These are phyloP conservation scores for Alternaria brassicae DNA, from an alignment of 2,329 filamentous ascomycete genomes.

Conservation along the genomic window DNA sequence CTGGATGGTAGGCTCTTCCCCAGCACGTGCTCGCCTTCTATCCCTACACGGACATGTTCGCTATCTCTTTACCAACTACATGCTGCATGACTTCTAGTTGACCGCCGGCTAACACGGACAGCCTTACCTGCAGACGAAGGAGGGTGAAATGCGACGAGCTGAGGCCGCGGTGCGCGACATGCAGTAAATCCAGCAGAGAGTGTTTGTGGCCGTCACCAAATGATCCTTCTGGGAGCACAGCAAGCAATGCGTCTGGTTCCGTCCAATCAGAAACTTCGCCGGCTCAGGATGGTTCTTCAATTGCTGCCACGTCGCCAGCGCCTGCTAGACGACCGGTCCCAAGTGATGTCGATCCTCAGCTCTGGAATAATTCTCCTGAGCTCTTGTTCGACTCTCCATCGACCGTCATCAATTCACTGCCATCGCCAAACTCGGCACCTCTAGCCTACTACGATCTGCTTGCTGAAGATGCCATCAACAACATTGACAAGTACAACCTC, in stretches of 20 bases:
- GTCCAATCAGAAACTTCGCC: slow-evolving; percentile 21
- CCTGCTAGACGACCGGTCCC: slow-evolving; percentile 24
- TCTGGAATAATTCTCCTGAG: slow-evolving; percentile 39
- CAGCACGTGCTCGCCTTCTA: neutral
- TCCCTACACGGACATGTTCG: neutral
- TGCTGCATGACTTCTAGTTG: neutral
- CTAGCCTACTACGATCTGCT: slow-evolving; percentile 59
- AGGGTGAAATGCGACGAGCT: slow-evolving; percentile 62
- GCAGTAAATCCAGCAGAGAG: slow-evolving; percentile 53
- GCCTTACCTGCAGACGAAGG: slow-evolving; percentile 55
- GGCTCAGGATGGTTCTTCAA: slow-evolving; percentile 17
- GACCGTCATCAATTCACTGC: slow-evolving; percentile 43
- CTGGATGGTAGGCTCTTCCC: slow-evolving; percentile 50
- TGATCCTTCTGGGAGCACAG: slow-evolving; percentile 12
- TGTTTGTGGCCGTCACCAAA: slow-evolving; percentile 49
- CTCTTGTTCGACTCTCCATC: slow-evolving; percentile 43
- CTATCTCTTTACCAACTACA: neutral
- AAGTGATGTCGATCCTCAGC: slow-evolving; percentile 29
- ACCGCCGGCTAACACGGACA: slow-evolving; percentile 28
- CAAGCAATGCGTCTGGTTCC: slow-evolving; percentile 21
- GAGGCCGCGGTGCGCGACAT: slow-evolving; percentile 55
- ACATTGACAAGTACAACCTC: slow-evolving; percentile 43
- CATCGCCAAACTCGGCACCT: slow-evolving; percentile 54
- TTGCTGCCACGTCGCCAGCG: slow-evolving; percentile 24
- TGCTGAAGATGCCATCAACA: slow-evolving; percentile 54